Evolutionary conservation across 768 basidiomycete genomes (phyloP), one percentile per base, ranked within the genome.

Genomic region (Leucogyrophana mollusca): DNA sequence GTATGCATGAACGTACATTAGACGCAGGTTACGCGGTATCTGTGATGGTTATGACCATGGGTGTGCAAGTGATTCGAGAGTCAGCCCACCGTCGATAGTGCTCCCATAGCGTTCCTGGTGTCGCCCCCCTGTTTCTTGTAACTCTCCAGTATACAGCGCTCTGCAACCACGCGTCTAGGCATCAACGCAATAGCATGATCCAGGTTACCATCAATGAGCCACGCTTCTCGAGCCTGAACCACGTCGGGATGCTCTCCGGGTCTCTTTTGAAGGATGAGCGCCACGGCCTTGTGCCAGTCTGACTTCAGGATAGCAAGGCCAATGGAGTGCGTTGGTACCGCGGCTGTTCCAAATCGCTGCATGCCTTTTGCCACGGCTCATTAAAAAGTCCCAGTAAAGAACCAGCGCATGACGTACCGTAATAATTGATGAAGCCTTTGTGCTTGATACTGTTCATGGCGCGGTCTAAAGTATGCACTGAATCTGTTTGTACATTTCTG

Each of bases 1-100:
- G 63, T 97, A 99, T 23, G 94, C 94, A 65, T 99, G 96, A 45
- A 97, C 84, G 64, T 98, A 99, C 90, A 99, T 97, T 53, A 96
- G 71, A 41, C 96, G 80, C 49, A 99, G 79, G 60, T 95, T 98
- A 46, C 87, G 79, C 11, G 96, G 96, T 55, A 99, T 98, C 95
- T 97, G 54, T 34, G n/a, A 16, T 45, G 21, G 9, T 34, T 11
- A 49, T 49, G 25, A 56, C 43, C 16, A 49, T 32, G 10, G 22
- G 6, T 39, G 27, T 41, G 27, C 7, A 30, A 6, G 27, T 30
- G 6, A 30, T 7, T 30, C n/a, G n/a, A 39, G 16, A 34, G 2
- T 22, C 14, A 27, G 64, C 73, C 58, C 65, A 91, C 93, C 36
- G 86, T 90, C 1, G 87, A 88, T 37, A 96, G 70, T 20, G 93